phyloP scores from a whole-genome alignment of 1,284 basidiomycete genomes.

The Marasmius fiardii region DNA sequence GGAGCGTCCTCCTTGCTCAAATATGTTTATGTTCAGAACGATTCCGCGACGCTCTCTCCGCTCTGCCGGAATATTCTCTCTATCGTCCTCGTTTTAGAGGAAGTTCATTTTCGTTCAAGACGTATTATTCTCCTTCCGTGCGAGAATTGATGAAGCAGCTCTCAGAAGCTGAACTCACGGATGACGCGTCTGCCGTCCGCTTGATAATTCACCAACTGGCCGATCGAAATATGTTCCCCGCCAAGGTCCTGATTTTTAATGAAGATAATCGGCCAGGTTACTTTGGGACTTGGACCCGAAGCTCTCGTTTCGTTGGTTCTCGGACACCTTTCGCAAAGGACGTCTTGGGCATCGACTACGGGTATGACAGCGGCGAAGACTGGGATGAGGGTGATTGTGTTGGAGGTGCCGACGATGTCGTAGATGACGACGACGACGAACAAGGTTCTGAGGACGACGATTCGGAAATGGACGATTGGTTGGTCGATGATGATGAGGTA shows the following conservation, averaged over 20 bases:
- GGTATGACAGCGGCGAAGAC: constrained; percentile 82
- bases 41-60: constrained; percentile 34
- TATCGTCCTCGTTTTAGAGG: constrained; percentile 9
- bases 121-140: constrained; percentile 30
- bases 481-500: constrained; percentile 73
- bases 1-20: neutral
- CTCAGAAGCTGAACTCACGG: constrained; percentile 73
- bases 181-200: constrained; percentile 62
- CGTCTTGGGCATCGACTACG: constrained; percentile 69
- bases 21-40: constrained; percentile 32
- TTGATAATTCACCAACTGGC: constrained; percentile 50
- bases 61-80: constrained; percentile 20
- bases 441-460: constrained; percentile 56
- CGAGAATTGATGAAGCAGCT: constrained; percentile 62
- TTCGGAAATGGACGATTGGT: constrained; percentile 74
- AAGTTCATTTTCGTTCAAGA: constrained; percentile 23
- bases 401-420: constrained; percentile 71
- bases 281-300: constrained; percentile 83
- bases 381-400: constrained; percentile 73
- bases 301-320: constrained; percentile 65
- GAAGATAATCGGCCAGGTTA: constrained; percentile 82
- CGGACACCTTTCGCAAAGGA: constrained; percentile 76
- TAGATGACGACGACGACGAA: constrained; percentile 67
- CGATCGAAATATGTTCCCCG: constrained; percentile 56
- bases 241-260: constrained; percentile 73